Percentiles rank a stretch among this genome's conserved stretches.
Evolutionary conservation across 192 early-diverging fungal species (phyloP).

Genomic region (Gamsiella multidivaricata): DNA sequence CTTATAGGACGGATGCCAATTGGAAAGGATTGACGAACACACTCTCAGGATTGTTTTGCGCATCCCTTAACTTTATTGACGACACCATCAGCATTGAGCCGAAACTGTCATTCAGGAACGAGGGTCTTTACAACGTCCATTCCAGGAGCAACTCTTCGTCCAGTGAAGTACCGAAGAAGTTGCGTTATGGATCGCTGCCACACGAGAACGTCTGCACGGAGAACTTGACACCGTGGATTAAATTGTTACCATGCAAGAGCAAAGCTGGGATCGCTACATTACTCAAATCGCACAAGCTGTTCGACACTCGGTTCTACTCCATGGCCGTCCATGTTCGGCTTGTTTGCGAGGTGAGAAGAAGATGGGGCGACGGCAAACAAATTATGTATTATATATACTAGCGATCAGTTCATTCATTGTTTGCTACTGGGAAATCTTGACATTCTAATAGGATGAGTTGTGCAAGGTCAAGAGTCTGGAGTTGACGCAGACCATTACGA

Average conservation of each 20-base stretch:
- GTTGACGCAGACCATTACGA: conserved; percentile 79
- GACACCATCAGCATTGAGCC: conserved; percentile 75
- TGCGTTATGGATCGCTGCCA: conserved; percentile 85
- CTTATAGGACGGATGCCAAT: conserved; percentile 67
- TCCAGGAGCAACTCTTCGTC: conserved; percentile 7
- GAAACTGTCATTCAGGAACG: conserved; percentile 63
- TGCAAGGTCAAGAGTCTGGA: conserved; percentile 66
- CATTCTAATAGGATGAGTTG: conserved; percentile 39
- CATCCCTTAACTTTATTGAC: conserved; percentile 95
- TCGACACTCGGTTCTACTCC: conserved; percentile 91
- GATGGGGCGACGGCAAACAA: too few relatives aligned
- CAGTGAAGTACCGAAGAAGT: conserved; percentile 8
- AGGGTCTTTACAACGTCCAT: conserved; percentile 54
- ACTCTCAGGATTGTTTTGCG: conserved; percentile 94
- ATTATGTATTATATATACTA: too few relatives aligned
- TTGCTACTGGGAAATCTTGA: background rate
- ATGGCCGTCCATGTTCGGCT: conserved; percentile 81
- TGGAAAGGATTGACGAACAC: conserved; percentile 94
- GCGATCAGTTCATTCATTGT: background rate
- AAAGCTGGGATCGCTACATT: conserved; percentile 90
- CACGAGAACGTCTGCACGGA: conserved; percentile 98
- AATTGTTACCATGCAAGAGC: conserved; percentile 93
- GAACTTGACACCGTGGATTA: conserved; percentile 98
- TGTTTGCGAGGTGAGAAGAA: conserved; percentile 53
- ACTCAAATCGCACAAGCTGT: conserved; percentile 92